Evolutionary conservation across 2,329 filamentous ascomycete genomes (phyloP).

Genomic region (Aspergillus sp.): DNA sequence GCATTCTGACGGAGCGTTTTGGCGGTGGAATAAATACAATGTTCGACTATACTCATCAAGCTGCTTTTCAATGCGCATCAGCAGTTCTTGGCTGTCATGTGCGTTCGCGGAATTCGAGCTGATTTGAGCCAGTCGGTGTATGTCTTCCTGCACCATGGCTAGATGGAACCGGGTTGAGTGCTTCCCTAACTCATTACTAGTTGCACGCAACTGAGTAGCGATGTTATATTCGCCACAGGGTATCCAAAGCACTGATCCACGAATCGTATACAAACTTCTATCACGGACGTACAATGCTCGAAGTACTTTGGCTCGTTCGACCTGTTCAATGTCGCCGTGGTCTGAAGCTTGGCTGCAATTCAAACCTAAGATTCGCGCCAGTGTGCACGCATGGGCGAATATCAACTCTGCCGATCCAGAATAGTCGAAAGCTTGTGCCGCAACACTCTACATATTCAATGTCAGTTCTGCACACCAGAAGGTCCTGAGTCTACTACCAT

Average conservation of each 20-base stretch:
- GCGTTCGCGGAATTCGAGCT: background rate
- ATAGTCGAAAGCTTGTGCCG: slow-evolving; percentile 6
- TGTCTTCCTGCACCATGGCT: slow-evolving; percentile 5
- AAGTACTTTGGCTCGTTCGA: slow-evolving; percentile 1
- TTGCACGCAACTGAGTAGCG: background rate
- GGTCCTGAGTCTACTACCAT: background rate
- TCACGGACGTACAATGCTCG: slow-evolving; percentile 10
- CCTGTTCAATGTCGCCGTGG: background rate
- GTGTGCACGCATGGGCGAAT: slow-evolving; percentile 10
- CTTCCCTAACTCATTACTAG: background rate
- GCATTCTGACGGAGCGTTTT: background rate
- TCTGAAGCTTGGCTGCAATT: background rate
- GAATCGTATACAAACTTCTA: background rate
- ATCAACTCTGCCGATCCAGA: slow-evolving; percentile 11
- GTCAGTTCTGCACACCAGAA: too few species aligned
- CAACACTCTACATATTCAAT: slow-evolving; percentile 3
- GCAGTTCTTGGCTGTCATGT: background rate
- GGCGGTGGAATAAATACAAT: background rate
- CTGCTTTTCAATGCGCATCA: slow-evolving; percentile 1
- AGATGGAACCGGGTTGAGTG: background rate
- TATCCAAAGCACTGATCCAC: slow-evolving; percentile 6
- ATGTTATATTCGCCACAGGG: background rate
- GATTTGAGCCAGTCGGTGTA: background rate
- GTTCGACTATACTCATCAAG: background rate
- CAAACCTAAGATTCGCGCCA: slow-evolving; percentile 4